Conservation (phyloP, 208 protist species). For the Crithidia sp. region DNA sequence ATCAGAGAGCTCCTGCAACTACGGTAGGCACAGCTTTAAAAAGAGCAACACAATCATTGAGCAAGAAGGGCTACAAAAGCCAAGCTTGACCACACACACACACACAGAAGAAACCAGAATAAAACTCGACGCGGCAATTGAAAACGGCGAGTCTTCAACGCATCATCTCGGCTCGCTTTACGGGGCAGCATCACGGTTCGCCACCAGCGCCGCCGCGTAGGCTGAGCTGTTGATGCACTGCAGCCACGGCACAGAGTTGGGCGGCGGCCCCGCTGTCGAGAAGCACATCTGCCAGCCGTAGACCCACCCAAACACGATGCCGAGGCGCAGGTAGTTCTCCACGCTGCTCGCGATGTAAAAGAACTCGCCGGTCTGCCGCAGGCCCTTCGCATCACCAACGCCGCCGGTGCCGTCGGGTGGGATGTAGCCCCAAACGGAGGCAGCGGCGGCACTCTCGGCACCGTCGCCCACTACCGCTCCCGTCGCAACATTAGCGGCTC, state of each 20-base stretch:
- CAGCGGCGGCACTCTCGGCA: not conserved
- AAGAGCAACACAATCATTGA: too few species aligned
- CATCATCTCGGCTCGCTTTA: not conserved
- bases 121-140: too few species aligned
- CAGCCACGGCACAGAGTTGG: conserved; percentile 59
- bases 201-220: conserved; percentile 17
- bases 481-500: too few species aligned
- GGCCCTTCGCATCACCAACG: not conserved
- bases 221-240: conserved; percentile 45
- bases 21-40: too few species aligned
- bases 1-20: too few species aligned
- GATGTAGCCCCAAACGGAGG: conserved; percentile 34
- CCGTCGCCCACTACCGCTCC: not conserved
- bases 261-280: conserved; percentile 43
- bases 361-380: conserved; percentile 34
- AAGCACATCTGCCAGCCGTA: conserved; percentile 86
- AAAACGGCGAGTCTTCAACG: too few species aligned
- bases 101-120: too few species aligned
- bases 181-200: conserved; percentile 11
- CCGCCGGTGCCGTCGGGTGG: not conserved
- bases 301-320: conserved; percentile 65
- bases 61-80: too few species aligned
- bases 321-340: conserved; percentile 69
- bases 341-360: conserved; percentile 65
- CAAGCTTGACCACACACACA: too few species aligned